Base-by-base conservation (phyloP, 2,329 filamentous ascomycete species). In the Hirsutella rhossiliensis region DNA sequence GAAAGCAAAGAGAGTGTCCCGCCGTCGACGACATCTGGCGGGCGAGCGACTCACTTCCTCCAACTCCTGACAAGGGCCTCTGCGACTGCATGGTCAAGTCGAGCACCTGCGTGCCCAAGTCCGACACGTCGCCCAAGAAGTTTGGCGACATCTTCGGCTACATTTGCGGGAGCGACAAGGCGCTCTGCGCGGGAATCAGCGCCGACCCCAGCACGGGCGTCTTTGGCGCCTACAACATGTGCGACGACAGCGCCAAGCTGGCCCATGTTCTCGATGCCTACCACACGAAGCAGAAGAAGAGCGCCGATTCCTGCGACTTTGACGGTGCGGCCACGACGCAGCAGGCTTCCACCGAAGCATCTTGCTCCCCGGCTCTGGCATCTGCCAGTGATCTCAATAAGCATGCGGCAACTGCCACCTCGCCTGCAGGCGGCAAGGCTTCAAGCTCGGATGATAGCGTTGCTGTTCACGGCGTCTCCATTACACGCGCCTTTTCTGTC, bases 21-120 rank as follows among this genome's bases (percentile, higher is more conserved):
- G 68, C 68, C 15, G 65, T 81, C 45, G 68, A 64, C 54, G 52
- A 64, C 32, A 69, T 67, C 57, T 98, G 92, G 90, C 69, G 73
- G 52, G 64, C 61, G 38, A 72, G 75, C 48, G 70, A 73, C 38
- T 69, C 67, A 46, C 85, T 98, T 30, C 92, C 92, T 27, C 90
- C 89, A 11, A 77, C 76, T 11, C 88, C 89, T 50, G 87, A 97
- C 67, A 59, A 76, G 39, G 58, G 78, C 38, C 80, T 94, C 40
- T 98, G 92, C 75, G 64, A 72, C 46, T 98, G 92, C 77, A 95
- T 95, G 86, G 75, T 77, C 62, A 69, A 76, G 50, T 79, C 78
- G 38, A 69, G 94, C 45, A 67, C 69, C 47, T 98, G 92, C 67
- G 73, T 75, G 27, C 78, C 87, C 48, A 69, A 75, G 39, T 63